Evolutionary conservation across 176 grass and related monocot genomes (phyloP), one percentile per base, ranked within the genome.

Genomic region (Pontederia crassipes): DNA sequence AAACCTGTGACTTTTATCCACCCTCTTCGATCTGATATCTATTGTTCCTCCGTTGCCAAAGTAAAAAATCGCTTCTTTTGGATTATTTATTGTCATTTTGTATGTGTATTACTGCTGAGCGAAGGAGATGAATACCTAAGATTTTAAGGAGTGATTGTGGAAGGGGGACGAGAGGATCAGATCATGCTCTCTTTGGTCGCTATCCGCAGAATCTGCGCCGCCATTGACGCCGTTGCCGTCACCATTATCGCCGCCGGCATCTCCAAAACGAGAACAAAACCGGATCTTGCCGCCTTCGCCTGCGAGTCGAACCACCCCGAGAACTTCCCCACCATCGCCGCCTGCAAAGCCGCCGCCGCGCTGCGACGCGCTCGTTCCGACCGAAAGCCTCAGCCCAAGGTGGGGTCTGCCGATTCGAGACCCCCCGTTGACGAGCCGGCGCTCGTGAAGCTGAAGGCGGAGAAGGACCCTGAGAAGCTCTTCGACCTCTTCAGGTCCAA

Each of bases 221-320:
- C 86, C 12, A 59, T 96, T 69, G 92, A 96, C 80, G 92, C 87
- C n/a, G 69, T 90, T 46, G 84, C 81, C 46, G 79, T 96, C 71
- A 85, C 92, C 62, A 54, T 78, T 35, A 96, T 96, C 67, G 91
- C 75, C n/a, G 91, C 91, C 45, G 71, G 75, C 14, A 77, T 96
- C 48, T 82, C 83, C 12, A 80, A 80, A 57, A 35, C 59, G 27
- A 64, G 73, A 17, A 74, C 64, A 28, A 85, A 78, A 68, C 29
- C 77, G 1, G 67, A 82, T 52, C 62, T 87, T 59, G 75, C 81
- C 17, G 59, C 61, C 17, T 75, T 58, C 16, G 72, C 80, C 0
- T 35, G 77, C 46, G 68, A 63, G 17, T 54, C 83, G 16, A 61
- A 62, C 3, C 47, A 61, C 3, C 57, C 69, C 1, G 81, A 57